These are phyloP conservation scores for Corymbia calophylla DNA, from an alignment of 441 rosid genomes.

Conservation along the genomic window DNA sequence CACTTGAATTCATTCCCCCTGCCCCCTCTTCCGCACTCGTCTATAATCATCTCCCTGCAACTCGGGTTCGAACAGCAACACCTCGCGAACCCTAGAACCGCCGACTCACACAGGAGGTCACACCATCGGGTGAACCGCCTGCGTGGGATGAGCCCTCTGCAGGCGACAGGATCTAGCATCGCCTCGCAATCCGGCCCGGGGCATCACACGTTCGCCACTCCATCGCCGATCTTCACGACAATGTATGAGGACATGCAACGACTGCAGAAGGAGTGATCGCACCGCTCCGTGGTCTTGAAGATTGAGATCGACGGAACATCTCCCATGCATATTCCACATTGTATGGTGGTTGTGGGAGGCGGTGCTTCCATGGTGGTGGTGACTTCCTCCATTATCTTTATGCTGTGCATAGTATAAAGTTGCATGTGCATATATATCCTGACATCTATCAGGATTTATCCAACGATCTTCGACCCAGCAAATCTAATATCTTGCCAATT, in stretches of 20 bases:
- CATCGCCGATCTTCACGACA: background rate
- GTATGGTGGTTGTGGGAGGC: no score
- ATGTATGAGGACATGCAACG: slow-evolving; percentile 20
- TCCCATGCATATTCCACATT: background rate
- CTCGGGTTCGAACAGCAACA: slow-evolving; percentile 10
- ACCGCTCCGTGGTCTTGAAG: background rate
- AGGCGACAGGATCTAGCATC: background rate
- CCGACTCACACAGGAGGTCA: slow-evolving; percentile 3
- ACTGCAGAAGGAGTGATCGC: slow-evolving; percentile 5
- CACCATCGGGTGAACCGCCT: slow-evolving; percentile 6
- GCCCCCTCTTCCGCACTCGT: background rate
- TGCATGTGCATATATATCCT: no score
- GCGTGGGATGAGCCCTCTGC: background rate
- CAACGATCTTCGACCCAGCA: no score
- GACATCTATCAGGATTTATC: background rate
- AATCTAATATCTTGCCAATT: no score
- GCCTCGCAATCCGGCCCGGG: slow-evolving; percentile 12
- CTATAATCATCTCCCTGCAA: slow-evolving; percentile 13
- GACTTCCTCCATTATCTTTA: background rate
- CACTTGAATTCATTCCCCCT: slow-evolving; percentile 3
- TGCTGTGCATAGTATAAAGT: background rate
- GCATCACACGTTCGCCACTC: background rate
- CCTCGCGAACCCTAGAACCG: background rate
- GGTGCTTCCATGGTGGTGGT: background rate
- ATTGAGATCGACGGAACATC: background rate